A percentile compares a stretch with the other conserved stretches of the same genome.
Conservation (phyloP, 78 protist species). For the Dictyostelium discoideum region DNA sequence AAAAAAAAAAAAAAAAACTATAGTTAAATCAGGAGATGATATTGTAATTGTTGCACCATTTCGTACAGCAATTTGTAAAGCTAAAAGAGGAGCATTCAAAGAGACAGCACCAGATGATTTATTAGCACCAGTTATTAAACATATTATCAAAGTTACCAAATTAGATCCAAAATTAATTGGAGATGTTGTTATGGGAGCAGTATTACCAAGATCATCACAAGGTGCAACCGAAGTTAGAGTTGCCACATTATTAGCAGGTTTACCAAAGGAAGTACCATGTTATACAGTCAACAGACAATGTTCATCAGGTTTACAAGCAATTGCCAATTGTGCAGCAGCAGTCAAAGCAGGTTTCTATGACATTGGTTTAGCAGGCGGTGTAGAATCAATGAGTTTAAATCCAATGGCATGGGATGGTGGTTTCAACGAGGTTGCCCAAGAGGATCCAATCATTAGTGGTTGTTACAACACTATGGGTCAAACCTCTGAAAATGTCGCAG, state of each 20-base stretch:
- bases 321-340: conserved; percentile 86
- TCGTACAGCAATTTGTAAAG: conserved; percentile 86
- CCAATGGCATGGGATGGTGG: conserved; percentile 85
- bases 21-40: conserved; percentile 73
- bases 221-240: conserved; percentile 82
- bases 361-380: conserved; percentile 94
- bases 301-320: conserved; percentile 94
- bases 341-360: conserved; percentile 85
- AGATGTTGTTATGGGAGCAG: conserved; percentile 88
- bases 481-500: conserved; percentile 91
- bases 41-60: conserved; percentile 83
- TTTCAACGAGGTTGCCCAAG: conserved; percentile 72
- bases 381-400: conserved; percentile 90
- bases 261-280: conserved; percentile 82
- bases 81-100: conserved; percentile 87
- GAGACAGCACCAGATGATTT: conserved; percentile 86
- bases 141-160: conserved; percentile 49
- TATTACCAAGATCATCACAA: conserved; percentile 79
- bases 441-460: conserved; percentile 75
- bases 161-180: conserved; percentile 77
- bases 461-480: conserved; percentile 93
- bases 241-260: conserved; percentile 83
- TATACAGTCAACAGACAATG: conserved; percentile 91
- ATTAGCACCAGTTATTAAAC: conserved; percentile 83
- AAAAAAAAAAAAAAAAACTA: too few species aligned